phyloP scores from a whole-genome alignment of 2,329 filamentous ascomycete species.

The Sporothrix brunneoviolacea region DNA sequence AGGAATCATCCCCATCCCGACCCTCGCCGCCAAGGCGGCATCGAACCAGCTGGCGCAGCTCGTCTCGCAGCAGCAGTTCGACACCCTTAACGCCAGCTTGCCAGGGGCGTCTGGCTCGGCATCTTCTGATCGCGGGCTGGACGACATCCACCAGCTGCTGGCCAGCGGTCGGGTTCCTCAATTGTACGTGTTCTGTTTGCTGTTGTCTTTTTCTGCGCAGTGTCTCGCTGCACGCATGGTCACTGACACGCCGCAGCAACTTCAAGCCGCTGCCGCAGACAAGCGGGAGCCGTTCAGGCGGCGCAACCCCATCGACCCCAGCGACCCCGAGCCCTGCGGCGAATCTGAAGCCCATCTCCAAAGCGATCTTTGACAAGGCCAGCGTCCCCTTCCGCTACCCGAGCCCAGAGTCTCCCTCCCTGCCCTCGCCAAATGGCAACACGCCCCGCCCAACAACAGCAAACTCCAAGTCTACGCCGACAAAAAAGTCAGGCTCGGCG shows the following conservation, averaged over 20 bases:
- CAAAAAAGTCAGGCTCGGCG: conserved; percentile 21
- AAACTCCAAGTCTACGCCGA: conserved; percentile 22
- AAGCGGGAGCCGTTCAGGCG: conserved; percentile 20
- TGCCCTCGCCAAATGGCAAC: conserved; percentile 5
- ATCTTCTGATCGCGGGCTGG: conserved; percentile 55
- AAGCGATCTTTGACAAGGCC: conserved; percentile 40
- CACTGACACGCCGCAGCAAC: conserved; percentile 36
- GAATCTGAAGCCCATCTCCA: conserved; percentile 44
- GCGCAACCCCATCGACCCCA: conserved; percentile 13
- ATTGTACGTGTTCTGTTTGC: conserved; percentile 42
- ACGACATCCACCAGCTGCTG: conserved; percentile 68
- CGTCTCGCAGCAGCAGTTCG: conserved; percentile 50
- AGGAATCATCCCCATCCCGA: conserved; percentile 63
- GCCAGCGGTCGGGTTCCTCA: conserved; percentile 60
- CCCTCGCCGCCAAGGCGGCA: conserved; percentile 49
- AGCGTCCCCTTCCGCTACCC: conserved; percentile 35
- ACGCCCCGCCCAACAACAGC: conserved; percentile 18
- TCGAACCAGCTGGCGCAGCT: conserved; percentile 44
- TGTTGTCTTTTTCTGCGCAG: background rate
- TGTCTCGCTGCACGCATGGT: no score
- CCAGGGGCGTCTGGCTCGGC: conserved; percentile 21
- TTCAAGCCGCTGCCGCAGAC: conserved; percentile 46
- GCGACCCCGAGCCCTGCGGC: conserved; percentile 30
- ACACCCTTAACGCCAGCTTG: conserved; percentile 66
- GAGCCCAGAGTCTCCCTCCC: conserved; percentile 28